These are phyloP conservation scores for Verticillium nonalfalfae DNA, from an alignment of 2,329 filamentous ascomycete species.

Conservation along the genomic window DNA sequence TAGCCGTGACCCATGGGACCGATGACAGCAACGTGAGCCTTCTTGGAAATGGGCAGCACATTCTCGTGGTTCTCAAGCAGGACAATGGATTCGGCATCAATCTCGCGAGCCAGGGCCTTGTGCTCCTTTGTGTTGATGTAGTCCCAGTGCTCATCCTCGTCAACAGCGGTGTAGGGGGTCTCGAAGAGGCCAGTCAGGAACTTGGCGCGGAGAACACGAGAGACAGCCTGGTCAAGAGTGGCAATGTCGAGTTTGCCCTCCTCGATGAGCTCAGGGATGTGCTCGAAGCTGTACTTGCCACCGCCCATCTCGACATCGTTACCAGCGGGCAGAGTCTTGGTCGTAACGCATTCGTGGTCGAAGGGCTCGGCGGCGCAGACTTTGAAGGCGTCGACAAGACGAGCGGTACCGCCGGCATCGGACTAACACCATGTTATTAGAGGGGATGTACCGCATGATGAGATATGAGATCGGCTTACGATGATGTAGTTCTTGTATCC, in stretches of 20 bases:
- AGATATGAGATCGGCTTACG: slow-evolving; percentile 2
- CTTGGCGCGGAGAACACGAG: slow-evolving; percentile 59
- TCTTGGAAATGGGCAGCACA: slow-evolving; percentile 49
- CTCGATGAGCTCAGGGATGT: slow-evolving; percentile 58
- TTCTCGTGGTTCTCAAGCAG: slow-evolving; percentile 52
- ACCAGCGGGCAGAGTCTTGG: slow-evolving; percentile 58
- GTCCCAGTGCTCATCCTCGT: slow-evolving; percentile 45
- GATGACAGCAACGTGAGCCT: slow-evolving; percentile 65
- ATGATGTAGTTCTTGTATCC: slow-evolving; percentile 64
- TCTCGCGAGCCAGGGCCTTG: slow-evolving; percentile 51
- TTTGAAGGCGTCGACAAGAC: slow-evolving; percentile 57
- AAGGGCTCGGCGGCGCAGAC: slow-evolving; percentile 55
- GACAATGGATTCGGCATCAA: slow-evolving; percentile 59
- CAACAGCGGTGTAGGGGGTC: slow-evolving; percentile 55
- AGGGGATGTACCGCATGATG: background rate
- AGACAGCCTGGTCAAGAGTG: slow-evolving; percentile 59
- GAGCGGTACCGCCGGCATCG: slow-evolving; percentile 66
- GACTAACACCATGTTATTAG: slow-evolving; percentile 10
- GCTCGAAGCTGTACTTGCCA: slow-evolving; percentile 63
- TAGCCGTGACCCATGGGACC: slow-evolving; percentile 68
- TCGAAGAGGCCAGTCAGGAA: slow-evolving; percentile 68
- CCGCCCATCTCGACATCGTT: slow-evolving; percentile 74
- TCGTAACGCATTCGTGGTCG: slow-evolving; percentile 59
- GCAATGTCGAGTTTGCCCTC: slow-evolving; percentile 53
- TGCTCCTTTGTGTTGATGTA: slow-evolving; percentile 57